Evolutionary conservation across 192 early-diverging fungal genomes (phyloP), one percentile per base, ranked within the genome.

Genomic region (Umbelopsis sp.): DNA sequence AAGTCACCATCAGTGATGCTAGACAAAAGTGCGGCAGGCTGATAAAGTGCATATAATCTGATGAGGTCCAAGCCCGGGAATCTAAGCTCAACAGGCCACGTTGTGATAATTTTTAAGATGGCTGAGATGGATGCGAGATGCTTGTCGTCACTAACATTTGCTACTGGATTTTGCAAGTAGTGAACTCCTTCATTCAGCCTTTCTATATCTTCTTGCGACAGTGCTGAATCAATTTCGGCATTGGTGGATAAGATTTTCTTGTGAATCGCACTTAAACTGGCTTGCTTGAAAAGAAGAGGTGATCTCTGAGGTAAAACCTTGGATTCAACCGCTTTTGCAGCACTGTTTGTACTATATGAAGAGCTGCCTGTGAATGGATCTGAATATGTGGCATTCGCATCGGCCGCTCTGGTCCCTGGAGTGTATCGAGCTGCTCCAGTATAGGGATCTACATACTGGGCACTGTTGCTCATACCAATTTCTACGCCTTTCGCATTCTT

Each of bases 1-100:
- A 86, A 64, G 51, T 80, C 49, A 79, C 83, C 66, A 71, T 72
- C 71, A 55, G 71, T 74, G 73, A 85, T 65, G 58, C 87, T 75
- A 16, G 87, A 75, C 30, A 69, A 21, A 1, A 69, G 37, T 0
- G 70, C 55, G 4, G 82, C 64, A 3, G 85, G 76, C 1, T 87
- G 80, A 51, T 85, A 78, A 3, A 93, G 73, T 0, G 88, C 84
- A 4, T 79, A 71, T 13, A 97, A 74, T 3, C 97, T 90, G 22
- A 97, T 69, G 21, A 97, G 73, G 71, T 98, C 97, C 35, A 98
- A 84, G 7, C 84, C 90, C 20, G 95, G 95, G 76, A 97, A 94
- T 46, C 92, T 80, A 33, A 82, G 71, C 3, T 73, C 74, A 16
- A 80, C 76, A 5, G 94, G 92, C 95, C 95, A 98, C 2, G 69